Percentiles rank a stretch among this genome's conserved stretches.
Evolutionary conservation across 441 rosid species (phyloP).

Genomic region (Pelargonium cotyledonis): DNA sequence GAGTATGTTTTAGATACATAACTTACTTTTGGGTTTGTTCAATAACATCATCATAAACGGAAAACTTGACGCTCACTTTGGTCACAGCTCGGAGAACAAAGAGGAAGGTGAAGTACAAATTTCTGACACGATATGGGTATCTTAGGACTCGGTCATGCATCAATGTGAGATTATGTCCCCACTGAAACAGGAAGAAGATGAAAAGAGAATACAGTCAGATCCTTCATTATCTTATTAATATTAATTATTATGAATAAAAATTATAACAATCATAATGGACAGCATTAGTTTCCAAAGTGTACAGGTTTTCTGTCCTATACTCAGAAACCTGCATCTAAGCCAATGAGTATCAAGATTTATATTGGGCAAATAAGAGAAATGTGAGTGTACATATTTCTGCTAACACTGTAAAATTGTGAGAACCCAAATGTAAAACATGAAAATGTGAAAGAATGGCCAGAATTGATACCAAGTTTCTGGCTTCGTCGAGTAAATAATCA

Average conservation of each 20-base stretch:
- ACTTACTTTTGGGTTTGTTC: neutral
- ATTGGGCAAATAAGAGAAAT: neutral
- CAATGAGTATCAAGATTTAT: neutral
- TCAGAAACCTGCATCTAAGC: neutral
- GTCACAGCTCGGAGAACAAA: constrained; percentile 84
- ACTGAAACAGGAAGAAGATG: constrained; percentile 42
- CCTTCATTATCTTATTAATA: neutral
- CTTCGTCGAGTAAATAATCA: constrained; percentile 74
- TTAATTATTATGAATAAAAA: neutral
- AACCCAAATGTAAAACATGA: no score
- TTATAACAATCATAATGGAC: neutral
- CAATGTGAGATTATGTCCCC: constrained; percentile 77
- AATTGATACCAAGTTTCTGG: constrained; percentile 47
- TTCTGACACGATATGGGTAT: constrained; percentile 76
- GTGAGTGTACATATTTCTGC: neutral
- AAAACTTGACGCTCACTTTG: no score
- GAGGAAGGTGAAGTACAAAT: constrained; percentile 75
- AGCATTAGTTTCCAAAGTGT: neutral
- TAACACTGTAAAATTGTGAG: neutral
- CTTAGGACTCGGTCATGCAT: constrained; percentile 67
- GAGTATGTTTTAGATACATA: neutral
- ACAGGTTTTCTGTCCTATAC: neutral
- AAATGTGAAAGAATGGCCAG: neutral
- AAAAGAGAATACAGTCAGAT: constrained; percentile 14
- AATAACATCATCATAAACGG: no score